Evolutionary conservation across 768 basidiomycete species (phyloP).

Genomic region (Suillus luteus): DNA sequence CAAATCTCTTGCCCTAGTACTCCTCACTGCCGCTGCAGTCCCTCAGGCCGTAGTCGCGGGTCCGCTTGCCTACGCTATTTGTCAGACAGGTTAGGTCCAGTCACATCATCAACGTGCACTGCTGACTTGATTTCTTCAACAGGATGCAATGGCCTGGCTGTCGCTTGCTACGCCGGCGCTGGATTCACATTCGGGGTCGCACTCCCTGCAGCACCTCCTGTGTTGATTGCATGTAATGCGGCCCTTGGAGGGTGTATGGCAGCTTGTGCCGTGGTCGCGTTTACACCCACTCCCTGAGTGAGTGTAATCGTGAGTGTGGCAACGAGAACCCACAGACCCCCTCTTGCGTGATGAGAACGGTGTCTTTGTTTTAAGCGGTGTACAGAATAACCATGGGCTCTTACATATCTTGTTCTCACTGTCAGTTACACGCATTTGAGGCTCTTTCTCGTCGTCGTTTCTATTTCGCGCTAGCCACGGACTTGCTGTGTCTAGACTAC

Average conservation of each 20-base stretch:
- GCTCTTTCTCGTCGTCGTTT: not conserved
- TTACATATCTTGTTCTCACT: not conserved
- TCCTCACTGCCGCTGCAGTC: conserved; percentile 16
- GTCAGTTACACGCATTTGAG: not conserved
- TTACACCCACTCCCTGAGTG: conserved; percentile 27
- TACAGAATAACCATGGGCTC: not conserved
- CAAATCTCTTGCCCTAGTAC: conserved; percentile 20
- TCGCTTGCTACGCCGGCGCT: conserved; percentile 27
- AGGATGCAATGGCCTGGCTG: conserved; percentile 29
- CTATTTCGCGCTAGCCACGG: not conserved
- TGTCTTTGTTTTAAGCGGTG: not conserved
- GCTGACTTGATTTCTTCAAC: too few species aligned
- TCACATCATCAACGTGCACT: not conserved
- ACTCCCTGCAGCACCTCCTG: conserved; percentile 21
- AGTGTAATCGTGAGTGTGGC: not conserved
- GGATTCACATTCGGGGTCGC: conserved; percentile 28
- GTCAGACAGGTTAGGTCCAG: conserved; percentile 26
- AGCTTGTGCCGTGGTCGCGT: conserved; percentile 21
- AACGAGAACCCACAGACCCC: not conserved
- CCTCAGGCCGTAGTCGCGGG: conserved; percentile 22
- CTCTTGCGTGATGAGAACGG: not conserved
- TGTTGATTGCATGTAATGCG: conserved; percentile 25
- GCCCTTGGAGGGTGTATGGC: conserved; percentile 28
- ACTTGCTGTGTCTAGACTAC: not conserved
- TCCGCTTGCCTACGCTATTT: conserved; percentile 21